Base-by-base conservation (phyloP, 441 rosid genomes). In the Flueggea neowawraea region DNA sequence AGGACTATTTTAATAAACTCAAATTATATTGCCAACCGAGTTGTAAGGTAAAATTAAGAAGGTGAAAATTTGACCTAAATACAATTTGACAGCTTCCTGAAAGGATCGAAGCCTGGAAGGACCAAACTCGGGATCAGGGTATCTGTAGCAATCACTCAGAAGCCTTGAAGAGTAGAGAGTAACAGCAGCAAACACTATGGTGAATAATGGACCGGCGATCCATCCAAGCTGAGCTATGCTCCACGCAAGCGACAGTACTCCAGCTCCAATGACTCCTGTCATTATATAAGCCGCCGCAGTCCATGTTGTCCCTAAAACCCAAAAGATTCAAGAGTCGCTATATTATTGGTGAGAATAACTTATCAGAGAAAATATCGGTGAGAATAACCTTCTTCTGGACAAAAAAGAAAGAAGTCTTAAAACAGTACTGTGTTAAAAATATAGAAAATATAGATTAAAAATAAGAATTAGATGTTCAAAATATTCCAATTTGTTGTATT, bases 241-340 rank as follows among this genome's bases (percentile, higher is more conserved):
- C 91, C 91, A 86, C 9, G 89, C 84, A 69, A 83, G 66, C 3
- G 89, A 83, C 61, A 86, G 70, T 6, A 86, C 86, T 48, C 91
- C 89, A 3, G 87, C 64, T 12, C 91, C 82, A 22, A 83, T 83
- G 5, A 80, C 91, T 2, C 84, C 85, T 0, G 91, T 85, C 17
- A 85, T 83, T 54, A 85, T 85, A 69, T 85, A 82, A 4, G 83
- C 84, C 0, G 76, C 15, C 16, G 78, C 73, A 54, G 72, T 81
- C 79, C 85, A 57, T 31, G 81, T 41, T 8, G 78, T 85, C 41
- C 88, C 86, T 83, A 73, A 9, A 62, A 58, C 47, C 14, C 44
- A 16, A 8, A 41, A 59, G 28, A 55, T 61, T 55, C 61, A 70
- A 66, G 44, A 57, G 8, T 11, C 8, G 8, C 55, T 17, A 12